These are phyloP conservation scores for Poa annua DNA, from an alignment of 176 grass and related monocot species.

Conservation along the genomic window DNA sequence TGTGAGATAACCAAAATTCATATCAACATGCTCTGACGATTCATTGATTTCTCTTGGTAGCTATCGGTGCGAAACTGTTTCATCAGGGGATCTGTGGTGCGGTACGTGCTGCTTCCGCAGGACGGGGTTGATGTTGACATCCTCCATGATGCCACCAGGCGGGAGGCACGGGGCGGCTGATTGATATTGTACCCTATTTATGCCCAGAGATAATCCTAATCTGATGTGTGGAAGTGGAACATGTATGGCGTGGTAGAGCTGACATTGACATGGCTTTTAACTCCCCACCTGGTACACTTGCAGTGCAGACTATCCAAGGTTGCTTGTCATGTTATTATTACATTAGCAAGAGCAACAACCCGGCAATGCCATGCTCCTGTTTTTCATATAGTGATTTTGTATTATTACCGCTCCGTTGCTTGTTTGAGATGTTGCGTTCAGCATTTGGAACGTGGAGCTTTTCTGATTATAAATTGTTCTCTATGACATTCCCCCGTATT, in stretches of 20 bases:
- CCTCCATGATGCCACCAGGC: slow-evolving; percentile 95
- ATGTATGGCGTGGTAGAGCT: slow-evolving; percentile 22
- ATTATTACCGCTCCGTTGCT: background rate
- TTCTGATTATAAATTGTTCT: background rate
- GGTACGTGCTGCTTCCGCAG: slow-evolving; percentile 91
- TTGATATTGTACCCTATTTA: slow-evolving; percentile 32
- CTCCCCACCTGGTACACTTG: slow-evolving; percentile 21
- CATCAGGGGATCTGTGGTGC: slow-evolving; percentile 93
- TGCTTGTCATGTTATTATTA: background rate
- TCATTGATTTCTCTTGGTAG: slow-evolving; percentile 40
- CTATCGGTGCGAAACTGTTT: slow-evolving; percentile 96
- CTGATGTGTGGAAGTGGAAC: slow-evolving; percentile 21
- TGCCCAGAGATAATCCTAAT: background rate
- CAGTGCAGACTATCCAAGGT: slow-evolving; percentile 31
- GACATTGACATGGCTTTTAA: slow-evolving; percentile 8
- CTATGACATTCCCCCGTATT: background rate
- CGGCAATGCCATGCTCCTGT: slow-evolving; percentile 2
- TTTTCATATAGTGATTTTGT: slow-evolving; percentile 14
- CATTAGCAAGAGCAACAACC: slow-evolving; percentile 4
- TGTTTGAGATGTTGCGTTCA: no score
- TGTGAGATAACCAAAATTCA: background rate
- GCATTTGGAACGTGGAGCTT: background rate
- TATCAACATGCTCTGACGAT: background rate
- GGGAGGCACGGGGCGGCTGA: slow-evolving; percentile 90
- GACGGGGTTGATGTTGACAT: slow-evolving; percentile 93